Evolutionary conservation across 345 rosid species (phyloP).

Genomic region (Dipteronia dyeriana): DNA sequence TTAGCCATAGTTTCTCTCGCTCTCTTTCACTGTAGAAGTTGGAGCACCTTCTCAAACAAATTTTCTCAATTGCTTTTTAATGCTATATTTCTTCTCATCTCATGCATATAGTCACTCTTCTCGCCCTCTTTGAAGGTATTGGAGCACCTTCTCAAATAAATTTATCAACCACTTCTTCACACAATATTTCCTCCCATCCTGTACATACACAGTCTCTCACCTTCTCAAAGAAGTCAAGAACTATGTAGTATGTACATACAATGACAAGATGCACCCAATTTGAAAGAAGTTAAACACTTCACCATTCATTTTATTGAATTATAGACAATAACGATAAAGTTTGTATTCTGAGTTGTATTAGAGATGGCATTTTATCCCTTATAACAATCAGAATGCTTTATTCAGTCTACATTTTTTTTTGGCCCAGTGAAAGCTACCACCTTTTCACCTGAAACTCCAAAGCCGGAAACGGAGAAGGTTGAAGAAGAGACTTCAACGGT

Average conservation of each 20-base stretch:
- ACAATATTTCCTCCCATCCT: background rate
- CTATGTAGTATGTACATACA: background rate
- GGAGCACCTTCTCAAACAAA: background rate
- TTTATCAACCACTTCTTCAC: background rate
- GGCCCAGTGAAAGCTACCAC: constrained; percentile 35
- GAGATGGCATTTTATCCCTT: background rate
- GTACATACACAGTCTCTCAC: background rate
- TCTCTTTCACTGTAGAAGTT: background rate
- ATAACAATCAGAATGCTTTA: background rate
- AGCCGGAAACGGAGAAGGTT: constrained; percentile 24
- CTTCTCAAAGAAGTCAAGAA: background rate
- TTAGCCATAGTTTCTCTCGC: background rate
- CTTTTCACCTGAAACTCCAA: constrained; percentile 22
- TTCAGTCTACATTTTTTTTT: background rate
- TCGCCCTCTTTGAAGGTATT: background rate
- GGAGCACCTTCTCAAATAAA: constrained; percentile 3
- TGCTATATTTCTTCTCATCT: background rate
- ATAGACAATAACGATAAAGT: background rate
- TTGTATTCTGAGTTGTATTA: background rate
- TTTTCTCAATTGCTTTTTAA: background rate
- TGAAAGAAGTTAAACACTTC: background rate
- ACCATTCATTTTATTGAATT: background rate
- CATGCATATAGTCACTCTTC: background rate
- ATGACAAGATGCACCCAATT: background rate
- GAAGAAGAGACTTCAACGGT: constrained; percentile 22